These are phyloP conservation scores for Teunomyces tritomae DNA, from an alignment of 805 yeast genomes.

Conservation along the genomic window DNA sequence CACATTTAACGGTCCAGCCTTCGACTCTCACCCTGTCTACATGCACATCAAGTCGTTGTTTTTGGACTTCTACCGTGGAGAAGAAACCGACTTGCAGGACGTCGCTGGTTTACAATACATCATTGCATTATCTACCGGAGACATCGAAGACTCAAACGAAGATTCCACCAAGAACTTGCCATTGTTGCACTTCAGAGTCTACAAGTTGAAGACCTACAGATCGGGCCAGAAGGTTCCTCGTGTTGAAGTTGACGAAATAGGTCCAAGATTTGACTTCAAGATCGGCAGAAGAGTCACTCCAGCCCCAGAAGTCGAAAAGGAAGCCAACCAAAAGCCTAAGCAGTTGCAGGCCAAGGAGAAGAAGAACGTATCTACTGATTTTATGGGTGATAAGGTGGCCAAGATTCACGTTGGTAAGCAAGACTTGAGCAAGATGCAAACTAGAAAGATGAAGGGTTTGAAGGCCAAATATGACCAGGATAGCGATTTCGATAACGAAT, in stretches of 20 bases:
- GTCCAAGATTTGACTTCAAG: constrained; percentile 91
- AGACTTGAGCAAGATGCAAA: constrained; percentile 85
- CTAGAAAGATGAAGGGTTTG: constrained; percentile 98
- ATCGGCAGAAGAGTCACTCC: constrained; percentile 84
- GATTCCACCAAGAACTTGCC: constrained; percentile 60
- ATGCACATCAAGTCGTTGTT: constrained; percentile 84
- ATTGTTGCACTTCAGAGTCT: constrained; percentile 83
- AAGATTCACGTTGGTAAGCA: constrained; percentile 95
- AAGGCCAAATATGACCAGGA: constrained; percentile 82
- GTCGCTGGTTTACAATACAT: constrained; percentile 94
- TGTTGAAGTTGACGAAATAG: constrained; percentile 90
- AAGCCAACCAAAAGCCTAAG: constrained; percentile 77
- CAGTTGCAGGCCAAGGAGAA: constrained; percentile 76
- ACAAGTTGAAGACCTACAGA: constrained; percentile 74
- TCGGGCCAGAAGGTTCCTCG: constrained; percentile 90
- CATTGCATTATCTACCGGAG: constrained; percentile 73
- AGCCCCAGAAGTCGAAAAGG: constrained; percentile 84
- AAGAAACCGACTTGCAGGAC: constrained; percentile 76
- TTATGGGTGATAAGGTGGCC: constrained; percentile 95
- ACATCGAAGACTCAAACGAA: constrained; percentile 72
- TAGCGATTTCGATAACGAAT: constrained; percentile 54
- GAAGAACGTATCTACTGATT: constrained; percentile 86
- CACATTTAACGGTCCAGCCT: constrained; percentile 86
- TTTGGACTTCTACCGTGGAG: constrained; percentile 87
- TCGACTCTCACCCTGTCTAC: constrained; percentile 84